Percentiles rank a stretch among this genome's conserved stretches.
Evolutionary conservation across 2,329 filamentous ascomycete species (phyloP).

Genomic region (Phyllosticta citriasiana): DNA sequence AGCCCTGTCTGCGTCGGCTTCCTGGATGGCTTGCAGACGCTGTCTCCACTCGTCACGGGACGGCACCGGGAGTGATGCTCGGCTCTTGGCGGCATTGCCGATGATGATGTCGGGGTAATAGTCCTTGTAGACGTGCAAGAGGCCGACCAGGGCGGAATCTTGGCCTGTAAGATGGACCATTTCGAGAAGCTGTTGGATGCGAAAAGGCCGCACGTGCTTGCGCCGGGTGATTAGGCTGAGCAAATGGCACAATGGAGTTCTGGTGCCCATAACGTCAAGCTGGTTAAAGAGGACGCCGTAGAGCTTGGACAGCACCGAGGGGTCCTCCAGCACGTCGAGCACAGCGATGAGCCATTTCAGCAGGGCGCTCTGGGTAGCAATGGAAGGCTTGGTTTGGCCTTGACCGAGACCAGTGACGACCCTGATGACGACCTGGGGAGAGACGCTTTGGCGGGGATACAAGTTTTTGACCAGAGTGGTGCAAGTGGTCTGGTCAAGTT

Average conservation of each 20-base stretch:
- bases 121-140: constrained; percentile 77
- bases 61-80: constrained; percentile 35
- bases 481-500: constrained; percentile 67
- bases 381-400: constrained; percentile 63
- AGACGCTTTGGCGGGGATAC: constrained; percentile 61
- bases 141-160: constrained; percentile 62
- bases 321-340: constrained; percentile 59
- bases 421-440: constrained; percentile 50
- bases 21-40: constrained; percentile 58
- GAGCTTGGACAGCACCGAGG: constrained; percentile 52
- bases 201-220: constrained; percentile 73
- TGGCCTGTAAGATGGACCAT: constrained; percentile 42
- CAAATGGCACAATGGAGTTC: constrained; percentile 57
- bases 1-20: constrained; percentile 36
- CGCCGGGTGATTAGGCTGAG: constrained; percentile 69
- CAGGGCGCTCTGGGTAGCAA: constrained; percentile 59
- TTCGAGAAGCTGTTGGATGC: constrained; percentile 63
- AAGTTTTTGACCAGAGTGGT: constrained; percentile 61
- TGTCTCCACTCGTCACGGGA: constrained; percentile 68
- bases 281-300: constrained; percentile 74
- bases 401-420: constrained; percentile 67
- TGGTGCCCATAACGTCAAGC: constrained; percentile 67
- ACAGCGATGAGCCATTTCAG: constrained; percentile 72
- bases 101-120: constrained; percentile 86
- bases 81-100: constrained; percentile 48